Evolutionary conservation across 2,329 filamentous ascomycete genomes (phyloP).

Genomic region (Talaromyces piceae): DNA sequence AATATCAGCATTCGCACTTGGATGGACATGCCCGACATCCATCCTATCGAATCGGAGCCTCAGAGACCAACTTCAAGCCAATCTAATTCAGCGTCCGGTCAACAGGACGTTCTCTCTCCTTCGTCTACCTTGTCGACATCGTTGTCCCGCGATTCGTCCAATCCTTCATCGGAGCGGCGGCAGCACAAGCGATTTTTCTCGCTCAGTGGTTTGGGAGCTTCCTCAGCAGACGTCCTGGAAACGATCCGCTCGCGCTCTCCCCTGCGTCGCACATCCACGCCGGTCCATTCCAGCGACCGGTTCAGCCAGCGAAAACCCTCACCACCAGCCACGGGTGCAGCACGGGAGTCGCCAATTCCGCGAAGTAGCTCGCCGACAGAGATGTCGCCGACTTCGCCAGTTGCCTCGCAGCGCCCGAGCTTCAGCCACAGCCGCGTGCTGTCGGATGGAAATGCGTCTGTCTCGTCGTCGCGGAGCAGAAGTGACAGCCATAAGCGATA

Average conservation of each 20-base stretch:
- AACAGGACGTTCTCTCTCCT: constrained; percentile 1
- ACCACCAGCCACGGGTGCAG: neutral
- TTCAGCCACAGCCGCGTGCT: neutral
- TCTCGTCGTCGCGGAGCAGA: constrained; percentile 14
- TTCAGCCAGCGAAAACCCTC: neutral
- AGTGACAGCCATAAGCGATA: constrained; percentile 32
- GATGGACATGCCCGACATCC: constrained; percentile 10
- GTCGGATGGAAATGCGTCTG: neutral
- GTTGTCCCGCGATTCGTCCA: neutral
- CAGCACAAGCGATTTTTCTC: constrained; percentile 9
- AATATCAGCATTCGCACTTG: neutral
- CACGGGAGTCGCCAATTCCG: neutral
- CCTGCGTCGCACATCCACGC: constrained; percentile 4
- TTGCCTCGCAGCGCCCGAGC: neutral
- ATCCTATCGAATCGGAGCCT: constrained; percentile 4
- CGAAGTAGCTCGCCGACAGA: neutral
- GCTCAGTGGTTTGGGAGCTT: constrained; percentile 6
- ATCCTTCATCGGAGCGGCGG: neutral
- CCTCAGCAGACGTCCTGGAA: constrained; percentile 2
- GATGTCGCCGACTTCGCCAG: constrained; percentile 4
- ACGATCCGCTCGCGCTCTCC: constrained; percentile 11
- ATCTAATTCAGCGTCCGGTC: neutral
- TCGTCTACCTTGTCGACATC: constrained; percentile 3
- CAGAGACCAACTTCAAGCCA: neutral
- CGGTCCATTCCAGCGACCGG: neutral